These are phyloP conservation scores for Agaricus sinodeliciosus DNA, from an alignment of 768 basidiomycete species.

Conservation along the genomic window DNA sequence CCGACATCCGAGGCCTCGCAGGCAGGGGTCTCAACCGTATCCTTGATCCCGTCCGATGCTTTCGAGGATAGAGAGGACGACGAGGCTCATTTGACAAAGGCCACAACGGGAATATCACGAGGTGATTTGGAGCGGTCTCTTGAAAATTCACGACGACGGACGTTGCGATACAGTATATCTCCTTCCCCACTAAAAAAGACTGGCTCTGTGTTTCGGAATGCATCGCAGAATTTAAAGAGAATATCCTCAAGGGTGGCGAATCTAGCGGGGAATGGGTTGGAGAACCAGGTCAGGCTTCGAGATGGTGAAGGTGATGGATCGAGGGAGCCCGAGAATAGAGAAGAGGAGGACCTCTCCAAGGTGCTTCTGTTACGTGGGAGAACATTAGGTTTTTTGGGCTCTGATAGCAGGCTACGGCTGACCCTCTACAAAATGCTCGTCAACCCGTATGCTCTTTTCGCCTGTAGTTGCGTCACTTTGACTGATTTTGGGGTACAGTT, in stretches of 20 bases:
- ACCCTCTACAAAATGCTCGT: slow-evolving; percentile 63
- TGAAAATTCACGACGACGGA: slow-evolving; percentile 22
- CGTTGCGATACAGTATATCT: slow-evolving; percentile 44
- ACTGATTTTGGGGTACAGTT: slow-evolving; percentile 33
- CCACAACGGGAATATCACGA: slow-evolving; percentile 17
- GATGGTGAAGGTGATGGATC: slow-evolving; percentile 38
- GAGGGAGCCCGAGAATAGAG: slow-evolving; percentile 31
- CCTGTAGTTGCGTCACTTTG: slow-evolving; percentile 4
- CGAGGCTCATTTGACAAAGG: slow-evolving; percentile 46
- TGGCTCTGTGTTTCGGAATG: slow-evolving; percentile 49
- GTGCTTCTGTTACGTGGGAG: slow-evolving; percentile 61
- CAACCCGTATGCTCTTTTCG: slow-evolving; percentile 49
- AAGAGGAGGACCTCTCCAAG: slow-evolving; percentile 31
- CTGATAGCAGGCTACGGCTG: slow-evolving; percentile 56
- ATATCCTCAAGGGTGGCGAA: slow-evolving; percentile 82
- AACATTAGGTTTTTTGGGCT: slow-evolving; percentile 72
- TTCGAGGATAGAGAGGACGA: slow-evolving; percentile 43
- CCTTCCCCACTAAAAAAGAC: slow-evolving; percentile 59
- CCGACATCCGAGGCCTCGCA: slow-evolving; percentile 35
- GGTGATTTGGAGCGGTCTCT: slow-evolving; percentile 42
- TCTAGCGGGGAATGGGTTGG: slow-evolving; percentile 53
- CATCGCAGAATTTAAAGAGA: slow-evolving; percentile 51
- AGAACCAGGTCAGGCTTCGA: slow-evolving; percentile 49
- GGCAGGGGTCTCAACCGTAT: slow-evolving; percentile 44
- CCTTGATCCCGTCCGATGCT: slow-evolving; percentile 32